Evolutionary conservation across 129 eudicot genomes (phyloP).

Genomic region (Chrysanthemum lavandulifolium): DNA sequence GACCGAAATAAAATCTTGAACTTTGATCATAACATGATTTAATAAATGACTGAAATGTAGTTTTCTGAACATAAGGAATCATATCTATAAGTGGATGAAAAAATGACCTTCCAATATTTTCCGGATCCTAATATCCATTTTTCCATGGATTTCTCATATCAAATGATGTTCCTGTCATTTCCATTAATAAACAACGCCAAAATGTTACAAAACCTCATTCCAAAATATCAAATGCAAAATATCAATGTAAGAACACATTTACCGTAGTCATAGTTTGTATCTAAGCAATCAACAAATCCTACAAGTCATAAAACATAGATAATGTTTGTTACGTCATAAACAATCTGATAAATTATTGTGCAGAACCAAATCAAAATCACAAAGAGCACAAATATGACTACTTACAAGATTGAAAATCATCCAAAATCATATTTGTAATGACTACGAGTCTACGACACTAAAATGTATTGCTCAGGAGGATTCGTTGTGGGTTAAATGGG

Average conservation of each 20-base stretch:
- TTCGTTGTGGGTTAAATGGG: no score
- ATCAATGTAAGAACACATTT: not conserved
- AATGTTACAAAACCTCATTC: not conserved
- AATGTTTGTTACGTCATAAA: not conserved
- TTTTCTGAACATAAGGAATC: not conserved
- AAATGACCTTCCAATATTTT: not conserved
- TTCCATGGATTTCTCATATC: not conserved
- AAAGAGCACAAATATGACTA: conserved; percentile 1
- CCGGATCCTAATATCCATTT: not conserved
- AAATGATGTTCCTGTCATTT: not conserved
- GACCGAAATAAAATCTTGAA: not conserved
- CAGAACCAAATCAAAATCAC: not conserved
- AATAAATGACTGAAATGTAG: not conserved
- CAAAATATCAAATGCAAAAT: not conserved
- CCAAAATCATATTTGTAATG: no score
- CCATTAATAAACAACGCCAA: not conserved
- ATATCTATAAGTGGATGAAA: not conserved
- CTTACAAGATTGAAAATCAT: no score
- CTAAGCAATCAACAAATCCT: not conserved
- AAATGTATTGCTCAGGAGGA: no score
- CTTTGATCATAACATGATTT: not conserved
- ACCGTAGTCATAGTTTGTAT: not conserved
- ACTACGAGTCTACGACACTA: no score
- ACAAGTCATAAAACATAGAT: not conserved
- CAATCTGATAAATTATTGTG: not conserved